Evolutionary conservation across 139 green algal species (phyloP), one percentile per base, ranked within the genome.

Genomic region (Chlorella sorokiniana): DNA sequence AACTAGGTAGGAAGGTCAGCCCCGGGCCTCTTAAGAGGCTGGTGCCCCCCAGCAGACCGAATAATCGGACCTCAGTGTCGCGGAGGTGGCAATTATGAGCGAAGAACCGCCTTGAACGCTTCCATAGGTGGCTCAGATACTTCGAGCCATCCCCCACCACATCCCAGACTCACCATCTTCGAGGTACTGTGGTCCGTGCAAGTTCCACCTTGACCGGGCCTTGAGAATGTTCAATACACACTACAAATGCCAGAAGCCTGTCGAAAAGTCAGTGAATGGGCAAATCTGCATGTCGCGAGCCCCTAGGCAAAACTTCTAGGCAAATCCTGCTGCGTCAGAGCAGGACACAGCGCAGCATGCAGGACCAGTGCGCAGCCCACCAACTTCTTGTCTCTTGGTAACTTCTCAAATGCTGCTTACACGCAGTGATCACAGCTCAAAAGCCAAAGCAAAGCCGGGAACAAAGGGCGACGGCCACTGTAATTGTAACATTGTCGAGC

Each of bases 401-500:
- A n/a, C n/a, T n/a, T n/a, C n/a, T n/a, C n/a, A n/a, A n/a, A n/a
- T n/a, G n/a, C n/a, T n/a, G n/a, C n/a, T 25, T 37, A 7, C 64
- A 71, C 42, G 14, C 41, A 75, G 6, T 35, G 38, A 35, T 41
- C 44, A 77, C 22, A 38, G 41, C 29, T 75, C 40, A 75, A 31
- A 75, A 77, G 27, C 45, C 45, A 77, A 77, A 77, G 69, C n/a
- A 64, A 1, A 78, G 45, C 1, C 82, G 67, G 5, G 83, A 54
- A 29, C 81, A 65, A 20, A 62, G n/a, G 16, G 54, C 68, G 4
- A 62, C 69, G 6, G 76, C 69, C 1, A 76, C 7, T 1, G 59
- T 61, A 20, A 83, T 69, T 9, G 76, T 81, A 5, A 80, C 3
- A 44, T 86, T 86, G 59, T 86, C 82, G 16, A 22, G 6, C 18